Percentiles rank a stretch among this genome's conserved stretches.
These are phyloP conservation scores for Cordyceps militaris DNA, from an alignment of 2,329 filamentous ascomycete species.

Conservation along the genomic window DNA sequence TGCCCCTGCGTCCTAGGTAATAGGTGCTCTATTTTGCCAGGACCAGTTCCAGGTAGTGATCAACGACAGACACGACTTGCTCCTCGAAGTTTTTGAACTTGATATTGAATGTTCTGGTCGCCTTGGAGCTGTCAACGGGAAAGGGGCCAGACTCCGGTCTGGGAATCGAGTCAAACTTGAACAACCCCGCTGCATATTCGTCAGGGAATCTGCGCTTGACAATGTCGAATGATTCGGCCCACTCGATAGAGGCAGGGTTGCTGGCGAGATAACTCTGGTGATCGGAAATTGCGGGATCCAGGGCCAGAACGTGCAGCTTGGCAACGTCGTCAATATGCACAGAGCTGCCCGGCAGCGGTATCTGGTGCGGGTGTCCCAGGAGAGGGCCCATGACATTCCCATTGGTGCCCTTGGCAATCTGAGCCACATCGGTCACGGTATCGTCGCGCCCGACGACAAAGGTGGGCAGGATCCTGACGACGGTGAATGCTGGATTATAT, in stretches of 20 bases:
- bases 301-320: slow-evolving; percentile 29
- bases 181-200: slow-evolving; percentile 16
- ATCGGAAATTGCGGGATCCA: slow-evolving; percentile 25
- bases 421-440: slow-evolving; percentile 20
- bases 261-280: slow-evolving; percentile 19
- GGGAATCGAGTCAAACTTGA: slow-evolving; percentile 13
- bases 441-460: slow-evolving; percentile 32
- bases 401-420: slow-evolving; percentile 23
- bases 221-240: slow-evolving; percentile 33
- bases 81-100: slow-evolving; percentile 27
- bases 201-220: slow-evolving; percentile 23
- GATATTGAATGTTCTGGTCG: slow-evolving; percentile 27
- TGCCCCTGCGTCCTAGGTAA: too few relatives aligned
- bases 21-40: not conserved
- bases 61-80: slow-evolving; percentile 26
- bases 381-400: slow-evolving; percentile 27
- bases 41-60: slow-evolving; percentile 27
- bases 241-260: slow-evolving; percentile 23
- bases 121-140: slow-evolving; percentile 22
- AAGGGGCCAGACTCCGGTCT: not conserved
- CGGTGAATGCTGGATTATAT: slow-evolving; percentile 28
- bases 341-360: slow-evolving; percentile 21
- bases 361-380: slow-evolving; percentile 21
- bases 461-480: slow-evolving; percentile 30
- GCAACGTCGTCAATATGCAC: slow-evolving; percentile 35